These are phyloP conservation scores for Phytophthora pisi DNA, from an alignment of 352 stramenopile species.

Conservation along the genomic window DNA sequence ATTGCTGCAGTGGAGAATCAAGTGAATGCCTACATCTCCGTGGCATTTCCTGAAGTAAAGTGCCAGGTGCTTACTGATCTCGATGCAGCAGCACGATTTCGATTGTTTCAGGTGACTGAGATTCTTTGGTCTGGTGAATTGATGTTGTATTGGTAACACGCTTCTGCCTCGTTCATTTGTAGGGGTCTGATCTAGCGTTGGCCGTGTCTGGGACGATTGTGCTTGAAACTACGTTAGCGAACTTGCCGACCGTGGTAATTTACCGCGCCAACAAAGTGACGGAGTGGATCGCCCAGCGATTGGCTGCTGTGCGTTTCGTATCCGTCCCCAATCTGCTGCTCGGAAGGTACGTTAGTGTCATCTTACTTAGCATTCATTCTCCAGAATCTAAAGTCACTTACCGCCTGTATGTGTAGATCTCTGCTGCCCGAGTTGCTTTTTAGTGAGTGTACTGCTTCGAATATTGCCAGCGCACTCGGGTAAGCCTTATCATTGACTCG, in stretches of 20 bases:
- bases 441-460: slow-evolving; percentile 48
- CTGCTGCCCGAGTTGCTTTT: slow-evolving; percentile 79
- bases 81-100: slow-evolving; percentile 19
- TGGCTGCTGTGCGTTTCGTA: slow-evolving; percentile 74
- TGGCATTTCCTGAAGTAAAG: background rate
- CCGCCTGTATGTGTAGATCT: slow-evolving; percentile 14
- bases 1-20: slow-evolving; percentile 43
- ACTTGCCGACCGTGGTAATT: slow-evolving; percentile 67
- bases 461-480: slow-evolving; percentile 41
- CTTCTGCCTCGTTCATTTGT: background rate
- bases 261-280: slow-evolving; percentile 75
- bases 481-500: slow-evolving; percentile 1
- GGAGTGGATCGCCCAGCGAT: slow-evolving; percentile 50
- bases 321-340: slow-evolving; percentile 77
- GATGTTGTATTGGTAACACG: background rate
- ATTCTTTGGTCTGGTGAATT: background rate
- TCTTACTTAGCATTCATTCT: background rate
- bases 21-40: slow-evolving; percentile 25
- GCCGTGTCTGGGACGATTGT: slow-evolving; percentile 79
- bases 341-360: slow-evolving; percentile 39
- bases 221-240: slow-evolving; percentile 60
- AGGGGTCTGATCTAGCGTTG: slow-evolving; percentile 56
- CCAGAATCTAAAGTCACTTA: background rate
- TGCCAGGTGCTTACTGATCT: slow-evolving; percentile 35
- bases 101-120: slow-evolving; percentile 41